Conservation (phyloP, 2,329 filamentous ascomycete species). For the Neonectria magnoliae region DNA sequence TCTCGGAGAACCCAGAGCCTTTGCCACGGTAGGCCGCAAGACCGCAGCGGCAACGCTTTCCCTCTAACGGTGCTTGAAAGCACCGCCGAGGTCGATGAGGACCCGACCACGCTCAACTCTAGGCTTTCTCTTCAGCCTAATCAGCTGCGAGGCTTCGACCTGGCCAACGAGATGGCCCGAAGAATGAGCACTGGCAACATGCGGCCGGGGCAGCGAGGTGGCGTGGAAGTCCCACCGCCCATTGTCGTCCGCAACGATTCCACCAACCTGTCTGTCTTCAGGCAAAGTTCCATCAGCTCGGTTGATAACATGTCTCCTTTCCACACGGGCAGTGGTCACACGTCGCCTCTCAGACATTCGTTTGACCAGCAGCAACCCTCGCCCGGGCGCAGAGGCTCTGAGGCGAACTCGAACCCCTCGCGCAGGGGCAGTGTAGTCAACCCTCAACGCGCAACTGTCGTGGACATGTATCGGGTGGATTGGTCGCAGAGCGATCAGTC, state of each 20-base stretch:
- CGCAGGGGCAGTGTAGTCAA: slow-evolving; percentile 32
- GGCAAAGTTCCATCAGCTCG: slow-evolving; percentile 33
- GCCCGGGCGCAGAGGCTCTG: slow-evolving; percentile 29
- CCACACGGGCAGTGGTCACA: slow-evolving; percentile 25
- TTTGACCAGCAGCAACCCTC: slow-evolving; percentile 22
- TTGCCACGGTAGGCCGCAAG: slow-evolving; percentile 40
- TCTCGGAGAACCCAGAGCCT: slow-evolving; percentile 52
- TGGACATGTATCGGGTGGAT: slow-evolving; percentile 58
- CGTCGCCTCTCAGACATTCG: slow-evolving; percentile 32
- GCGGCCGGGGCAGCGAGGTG: slow-evolving; percentile 27
- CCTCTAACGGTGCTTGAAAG: slow-evolving; percentile 53
- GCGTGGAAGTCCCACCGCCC: slow-evolving; percentile 6
- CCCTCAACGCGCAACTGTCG: slow-evolving; percentile 28
- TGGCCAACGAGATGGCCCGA: slow-evolving; percentile 34
- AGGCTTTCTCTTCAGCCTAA: slow-evolving; percentile 48
- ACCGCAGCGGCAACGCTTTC: slow-evolving; percentile 53
- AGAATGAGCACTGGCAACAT: slow-evolving; percentile 53
- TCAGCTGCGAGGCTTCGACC: slow-evolving; percentile 10
- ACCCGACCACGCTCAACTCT: slow-evolving; percentile 23
- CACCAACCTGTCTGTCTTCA: slow-evolving; percentile 5
- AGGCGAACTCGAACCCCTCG: slow-evolving; percentile 27
- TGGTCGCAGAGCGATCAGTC: slow-evolving; percentile 68
- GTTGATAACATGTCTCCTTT: slow-evolving; percentile 29
- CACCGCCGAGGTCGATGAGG: slow-evolving; percentile 47
- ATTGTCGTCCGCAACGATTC: slow-evolving; percentile 27